These are phyloP conservation scores for Aspergillus eucalypticola DNA, from an alignment of 2,329 filamentous ascomycete genomes.

Conservation along the genomic window DNA sequence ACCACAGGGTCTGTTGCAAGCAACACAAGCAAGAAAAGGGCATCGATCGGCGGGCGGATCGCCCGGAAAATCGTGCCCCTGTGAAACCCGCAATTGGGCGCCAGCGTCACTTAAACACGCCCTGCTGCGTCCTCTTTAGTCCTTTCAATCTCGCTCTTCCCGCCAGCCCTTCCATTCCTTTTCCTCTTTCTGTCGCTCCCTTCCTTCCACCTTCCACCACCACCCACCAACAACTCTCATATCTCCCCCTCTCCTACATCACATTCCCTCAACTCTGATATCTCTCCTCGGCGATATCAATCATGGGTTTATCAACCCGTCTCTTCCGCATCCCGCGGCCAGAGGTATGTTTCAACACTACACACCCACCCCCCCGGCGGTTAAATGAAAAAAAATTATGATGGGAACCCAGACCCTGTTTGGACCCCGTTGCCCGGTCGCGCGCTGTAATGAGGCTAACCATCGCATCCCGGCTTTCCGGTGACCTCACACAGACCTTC, in stretches of 20 bases:
- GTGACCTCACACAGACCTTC: slow-evolving; percentile 63
- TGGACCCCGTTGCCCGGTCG: slow-evolving; percentile 12
- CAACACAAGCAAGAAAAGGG: slow-evolving; percentile 13
- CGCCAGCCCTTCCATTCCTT: slow-evolving; percentile 18
- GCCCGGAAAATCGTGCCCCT: slow-evolving; percentile 23
- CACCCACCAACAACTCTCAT: background rate
- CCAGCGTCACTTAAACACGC: slow-evolving; percentile 7
- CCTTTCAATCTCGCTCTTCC: slow-evolving; percentile 12
- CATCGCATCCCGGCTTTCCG: slow-evolving; percentile 13
- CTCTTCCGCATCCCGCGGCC: slow-evolving; percentile 53
- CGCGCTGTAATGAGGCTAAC: slow-evolving; percentile 13
- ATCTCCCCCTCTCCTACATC: background rate
- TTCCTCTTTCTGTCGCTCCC: slow-evolving; percentile 10
- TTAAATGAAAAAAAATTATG: background rate
- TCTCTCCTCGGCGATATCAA: slow-evolving; percentile 22
- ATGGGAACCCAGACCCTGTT: background rate
- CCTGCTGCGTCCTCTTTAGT: slow-evolving; percentile 6
- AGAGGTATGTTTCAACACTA: slow-evolving; percentile 38
- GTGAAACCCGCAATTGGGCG: slow-evolving; percentile 17
- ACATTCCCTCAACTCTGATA: slow-evolving; percentile 10
- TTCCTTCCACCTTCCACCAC: slow-evolving; percentile 1
- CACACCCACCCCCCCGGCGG: background rate
- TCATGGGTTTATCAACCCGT: slow-evolving; percentile 44
- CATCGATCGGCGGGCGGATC: slow-evolving; percentile 28
- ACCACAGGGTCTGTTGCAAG: background rate